phyloP scores from a whole-genome alignment of 2,329 filamentous ascomycete genomes.

The Didymellaceae sp. region DNA sequence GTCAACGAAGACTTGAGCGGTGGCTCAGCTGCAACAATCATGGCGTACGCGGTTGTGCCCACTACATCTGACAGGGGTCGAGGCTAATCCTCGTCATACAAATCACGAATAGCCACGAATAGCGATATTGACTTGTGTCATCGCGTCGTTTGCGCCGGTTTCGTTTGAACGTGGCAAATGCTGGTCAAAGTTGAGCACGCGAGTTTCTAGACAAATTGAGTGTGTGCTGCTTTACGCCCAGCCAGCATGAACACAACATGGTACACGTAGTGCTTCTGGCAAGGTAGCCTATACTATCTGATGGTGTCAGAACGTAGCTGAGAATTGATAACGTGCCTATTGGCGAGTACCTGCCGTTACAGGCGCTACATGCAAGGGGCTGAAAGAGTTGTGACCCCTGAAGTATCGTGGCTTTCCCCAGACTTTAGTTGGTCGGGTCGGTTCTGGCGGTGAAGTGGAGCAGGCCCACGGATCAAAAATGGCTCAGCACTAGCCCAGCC shows the following conservation, averaged over 20 bases:
- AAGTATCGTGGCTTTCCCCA: constrained; percentile 36
- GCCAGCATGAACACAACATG: constrained; percentile 6
- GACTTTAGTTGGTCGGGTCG: constrained; percentile 33
- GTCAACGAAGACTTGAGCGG: constrained; percentile 11
- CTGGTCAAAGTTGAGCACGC: constrained; percentile 23
- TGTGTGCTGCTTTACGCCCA: constrained; percentile 19
- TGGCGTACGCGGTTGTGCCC: constrained; percentile 21
- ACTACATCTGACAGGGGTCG: constrained; percentile 31
- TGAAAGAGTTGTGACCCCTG: constrained; percentile 36
- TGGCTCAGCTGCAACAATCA: constrained; percentile 17
- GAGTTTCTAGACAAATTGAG: constrained; percentile 6
- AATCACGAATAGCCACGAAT: constrained; percentile 33
- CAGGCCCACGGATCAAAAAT: constrained; percentile 33
- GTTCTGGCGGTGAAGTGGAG: constrained; percentile 44
- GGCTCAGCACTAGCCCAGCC: constrained; percentile 37
- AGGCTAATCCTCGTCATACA: constrained; percentile 37
- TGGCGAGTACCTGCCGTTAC: constrained; percentile 22
- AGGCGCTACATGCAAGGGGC: constrained; percentile 28
- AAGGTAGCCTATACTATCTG: constrained; percentile 17
- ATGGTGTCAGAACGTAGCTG: constrained; percentile 2
- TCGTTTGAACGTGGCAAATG: constrained; percentile 28
- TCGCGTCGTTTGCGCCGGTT: constrained; percentile 23
- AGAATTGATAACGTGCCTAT: constrained; percentile 10
- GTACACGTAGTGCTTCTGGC: constrained; percentile 20
- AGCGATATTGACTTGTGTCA: constrained; percentile 39